Conservation (phyloP, 495 filamentous ascomycete species). For the Lophiotrema nucula region DNA sequence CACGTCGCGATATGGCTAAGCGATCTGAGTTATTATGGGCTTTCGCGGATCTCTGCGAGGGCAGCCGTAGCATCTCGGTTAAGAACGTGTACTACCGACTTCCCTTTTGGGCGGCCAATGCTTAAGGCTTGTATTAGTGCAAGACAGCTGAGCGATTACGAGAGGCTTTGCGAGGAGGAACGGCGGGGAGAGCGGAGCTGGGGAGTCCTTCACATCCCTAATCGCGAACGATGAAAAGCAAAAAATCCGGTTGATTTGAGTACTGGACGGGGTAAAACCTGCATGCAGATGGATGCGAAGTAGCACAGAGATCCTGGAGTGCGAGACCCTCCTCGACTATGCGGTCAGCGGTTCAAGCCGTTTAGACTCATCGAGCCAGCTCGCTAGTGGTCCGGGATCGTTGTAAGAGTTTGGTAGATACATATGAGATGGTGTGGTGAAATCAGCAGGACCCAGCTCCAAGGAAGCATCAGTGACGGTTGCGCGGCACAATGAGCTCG, state of each 20-base stretch:
- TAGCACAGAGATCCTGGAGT: slow-evolving; percentile 5
- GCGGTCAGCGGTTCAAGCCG: slow-evolving; percentile 5
- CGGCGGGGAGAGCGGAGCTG: slow-evolving; percentile 7
- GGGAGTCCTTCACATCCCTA: not conserved
- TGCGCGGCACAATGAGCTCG: not conserved
- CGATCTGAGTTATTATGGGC: too few relatives aligned
- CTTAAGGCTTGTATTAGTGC: too few relatives aligned
- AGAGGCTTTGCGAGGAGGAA: not conserved
- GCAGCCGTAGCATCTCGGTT: too few relatives aligned
- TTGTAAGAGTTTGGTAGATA: not conserved
- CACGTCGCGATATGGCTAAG: too few relatives aligned
- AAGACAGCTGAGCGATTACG: not conserved
- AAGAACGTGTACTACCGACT: too few relatives aligned
- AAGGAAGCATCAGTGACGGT: not conserved
- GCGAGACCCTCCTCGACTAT: slow-evolving; percentile 13
- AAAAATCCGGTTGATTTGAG: not conserved
- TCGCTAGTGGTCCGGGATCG: not conserved
- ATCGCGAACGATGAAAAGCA: slow-evolving; percentile 5
- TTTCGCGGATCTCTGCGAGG: too few relatives aligned
- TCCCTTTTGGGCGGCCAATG: too few relatives aligned
- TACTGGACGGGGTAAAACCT: slow-evolving; percentile 1
- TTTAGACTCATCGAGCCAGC: not conserved
- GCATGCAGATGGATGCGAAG: slow-evolving; percentile 3
- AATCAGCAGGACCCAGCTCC: slow-evolving; percentile 1
- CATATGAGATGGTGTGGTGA: slow-evolving; percentile 16